phyloP scores from a whole-genome alignment of 441 rosid species.

The Adansonia gregorii region DNA sequence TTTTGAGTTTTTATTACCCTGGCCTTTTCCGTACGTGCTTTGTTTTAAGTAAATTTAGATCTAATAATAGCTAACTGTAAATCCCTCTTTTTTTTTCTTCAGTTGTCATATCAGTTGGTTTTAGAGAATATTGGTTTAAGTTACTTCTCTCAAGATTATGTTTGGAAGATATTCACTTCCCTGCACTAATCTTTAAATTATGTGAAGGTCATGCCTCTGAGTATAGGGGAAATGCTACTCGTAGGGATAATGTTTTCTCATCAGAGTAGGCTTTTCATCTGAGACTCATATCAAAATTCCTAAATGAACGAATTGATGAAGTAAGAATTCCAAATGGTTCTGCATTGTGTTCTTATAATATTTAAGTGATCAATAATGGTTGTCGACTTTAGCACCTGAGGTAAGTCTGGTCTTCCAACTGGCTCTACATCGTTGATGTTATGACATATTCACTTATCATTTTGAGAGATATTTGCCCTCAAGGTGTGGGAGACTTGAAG shows the following conservation, averaged over 20 bases:
- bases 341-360: conserved; percentile 45
- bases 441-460: conserved; percentile 67
- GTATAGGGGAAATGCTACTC: conserved; percentile 25
- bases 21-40: neutral
- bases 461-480: conserved; percentile 64
- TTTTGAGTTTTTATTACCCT: neutral
- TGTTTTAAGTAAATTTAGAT: neutral
- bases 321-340: conserved; percentile 44
- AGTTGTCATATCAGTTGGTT: conserved; percentile 55
- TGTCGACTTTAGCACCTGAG: conserved; percentile 42
- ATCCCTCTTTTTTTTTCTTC: neutral
- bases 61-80: conserved; percentile 2
- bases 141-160: conserved; percentile 68
- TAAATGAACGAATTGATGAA: conserved; percentile 54
- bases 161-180: conserved; percentile 56
- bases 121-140: conserved; percentile 78
- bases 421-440: conserved; percentile 50
- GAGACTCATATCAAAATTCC: conserved; percentile 59
- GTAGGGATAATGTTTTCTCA: conserved; percentile 38
- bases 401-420: conserved; percentile 62
- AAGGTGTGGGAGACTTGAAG: conserved; percentile 34
- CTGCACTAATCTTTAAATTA: conserved; percentile 46
- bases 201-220: conserved; percentile 24
- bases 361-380: conserved; percentile 47
- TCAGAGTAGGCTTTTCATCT: conserved; percentile 63